Percentiles rank a stretch among this genome's conserved stretches.
phyloP scores from a whole-genome alignment of 345 rosid species.

The Trapa incisa region DNA sequence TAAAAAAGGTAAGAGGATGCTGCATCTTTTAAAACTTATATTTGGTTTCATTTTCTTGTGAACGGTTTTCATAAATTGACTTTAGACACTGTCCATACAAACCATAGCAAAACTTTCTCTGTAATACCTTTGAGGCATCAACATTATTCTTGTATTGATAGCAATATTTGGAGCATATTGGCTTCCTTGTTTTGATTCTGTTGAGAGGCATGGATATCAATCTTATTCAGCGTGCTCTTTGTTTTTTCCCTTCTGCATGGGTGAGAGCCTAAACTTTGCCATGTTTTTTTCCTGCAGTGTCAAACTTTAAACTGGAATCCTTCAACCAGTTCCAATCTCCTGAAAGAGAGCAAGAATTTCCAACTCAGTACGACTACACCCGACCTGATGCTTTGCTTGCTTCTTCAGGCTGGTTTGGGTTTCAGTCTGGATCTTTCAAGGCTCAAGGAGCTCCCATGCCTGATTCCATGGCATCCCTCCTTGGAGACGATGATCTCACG shows the following conservation, averaged over 20 bases:
- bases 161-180: not conserved
- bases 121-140: not conserved
- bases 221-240: not conserved
- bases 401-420: conserved; percentile 74
- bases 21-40: not conserved
- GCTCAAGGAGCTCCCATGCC: too few relatives aligned
- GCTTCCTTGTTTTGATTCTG: not conserved
- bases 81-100: too few relatives aligned
- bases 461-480: conserved; percentile 57
- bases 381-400: conserved; percentile 57
- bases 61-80: not conserved
- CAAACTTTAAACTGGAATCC: conserved; percentile 30
- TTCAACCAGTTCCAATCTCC: conserved; percentile 24
- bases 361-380: conserved; percentile 21
- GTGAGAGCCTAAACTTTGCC: not conserved
- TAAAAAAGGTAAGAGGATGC: not conserved
- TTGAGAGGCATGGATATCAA: not conserved
- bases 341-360: conserved; percentile 24
- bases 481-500: conserved; percentile 52
- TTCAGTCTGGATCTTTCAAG: conserved; percentile 13
- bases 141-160: not conserved
- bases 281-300: conserved; percentile 22
- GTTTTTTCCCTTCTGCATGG: not conserved
- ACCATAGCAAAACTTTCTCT: too few relatives aligned
- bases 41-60: not conserved